phyloP scores from a whole-genome alignment of 2,329 filamentous ascomycete species.

The Colletotrichum salicis region DNA sequence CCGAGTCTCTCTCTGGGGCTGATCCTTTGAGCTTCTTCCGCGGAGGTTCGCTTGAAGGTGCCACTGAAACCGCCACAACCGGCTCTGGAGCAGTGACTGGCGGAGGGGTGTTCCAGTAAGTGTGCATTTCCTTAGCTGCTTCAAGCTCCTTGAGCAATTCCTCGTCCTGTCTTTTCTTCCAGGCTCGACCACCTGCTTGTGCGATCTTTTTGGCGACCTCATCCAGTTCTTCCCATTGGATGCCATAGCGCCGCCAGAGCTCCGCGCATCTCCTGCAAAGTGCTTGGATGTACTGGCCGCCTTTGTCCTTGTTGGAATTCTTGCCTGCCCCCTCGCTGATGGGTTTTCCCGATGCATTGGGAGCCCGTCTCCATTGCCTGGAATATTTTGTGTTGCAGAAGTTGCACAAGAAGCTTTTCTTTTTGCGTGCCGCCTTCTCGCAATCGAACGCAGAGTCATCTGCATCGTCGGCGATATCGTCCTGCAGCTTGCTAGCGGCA shows the following conservation, averaged over 20 bases:
- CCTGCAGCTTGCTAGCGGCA: conserved; percentile 79
- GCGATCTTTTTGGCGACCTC: conserved; percentile 90
- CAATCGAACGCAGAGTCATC: conserved; percentile 97
- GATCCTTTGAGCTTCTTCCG: conserved; percentile 73
- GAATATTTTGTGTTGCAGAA: conserved; percentile 86
- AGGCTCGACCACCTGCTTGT: conserved; percentile 80
- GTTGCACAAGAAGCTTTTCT: conserved; percentile 90
- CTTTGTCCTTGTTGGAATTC: conserved; percentile 80
- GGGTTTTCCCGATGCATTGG: conserved; percentile 77
- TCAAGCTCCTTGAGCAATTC: conserved; percentile 82
- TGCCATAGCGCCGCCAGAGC: conserved; percentile 94
- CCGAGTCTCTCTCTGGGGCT: conserved; percentile 60
- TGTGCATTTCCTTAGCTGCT: conserved; percentile 71
- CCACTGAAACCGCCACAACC: conserved; percentile 44
- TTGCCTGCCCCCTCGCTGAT: conserved; percentile 73
- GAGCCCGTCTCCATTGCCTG: conserved; percentile 91
- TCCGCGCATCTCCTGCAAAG: conserved; percentile 91
- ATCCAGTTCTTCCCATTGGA: conserved; percentile 94
- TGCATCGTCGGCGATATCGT: conserved; percentile 90
- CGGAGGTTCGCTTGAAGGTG: conserved; percentile 61
- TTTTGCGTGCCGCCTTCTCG: conserved; percentile 81
- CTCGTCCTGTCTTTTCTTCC: conserved; percentile 91
- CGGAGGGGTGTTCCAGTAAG: conserved; percentile 51
- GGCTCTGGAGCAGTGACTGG: conserved; percentile 42
- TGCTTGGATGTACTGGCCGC: conserved; percentile 78